Percentiles rank a stretch among this genome's conserved stretches.
phyloP scores from a whole-genome alignment of 306 rosid species.

The Betula pendula region DNA sequence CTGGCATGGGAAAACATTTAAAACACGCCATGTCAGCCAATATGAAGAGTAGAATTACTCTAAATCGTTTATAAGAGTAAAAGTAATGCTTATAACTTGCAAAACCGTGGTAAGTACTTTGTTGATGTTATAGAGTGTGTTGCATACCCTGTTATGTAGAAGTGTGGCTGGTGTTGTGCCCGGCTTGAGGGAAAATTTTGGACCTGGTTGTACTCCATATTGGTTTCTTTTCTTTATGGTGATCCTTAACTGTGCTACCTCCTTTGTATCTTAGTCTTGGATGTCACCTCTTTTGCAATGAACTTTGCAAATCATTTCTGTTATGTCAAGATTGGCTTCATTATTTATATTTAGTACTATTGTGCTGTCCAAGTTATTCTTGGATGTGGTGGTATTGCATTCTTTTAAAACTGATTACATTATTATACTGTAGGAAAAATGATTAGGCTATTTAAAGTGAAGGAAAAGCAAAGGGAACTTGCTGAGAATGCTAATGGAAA shows the following conservation, averaged over 20 bases:
- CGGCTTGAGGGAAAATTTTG: background rate
- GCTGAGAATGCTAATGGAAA: slow-evolving; percentile 53
- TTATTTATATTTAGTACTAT: background rate
- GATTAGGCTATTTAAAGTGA: slow-evolving; percentile 60
- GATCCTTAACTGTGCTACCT: background rate
- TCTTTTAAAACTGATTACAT: slow-evolving; percentile 4
- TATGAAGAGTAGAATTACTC: no score
- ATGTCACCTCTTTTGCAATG: background rate
- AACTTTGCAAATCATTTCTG: background rate
- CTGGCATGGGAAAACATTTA: no score
- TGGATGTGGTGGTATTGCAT: background rate
- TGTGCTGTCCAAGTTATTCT: background rate
- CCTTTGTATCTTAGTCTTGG: slow-evolving; percentile 1
- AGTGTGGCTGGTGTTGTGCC: background rate
- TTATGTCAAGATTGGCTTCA: background rate
- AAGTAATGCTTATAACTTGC: background rate
- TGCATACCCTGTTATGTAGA: background rate
- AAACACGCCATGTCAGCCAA: no score
- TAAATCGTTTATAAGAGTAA: background rate
- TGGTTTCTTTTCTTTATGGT: background rate
- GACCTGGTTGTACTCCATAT: background rate
- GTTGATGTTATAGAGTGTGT: background rate
- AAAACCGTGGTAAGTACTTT: background rate
- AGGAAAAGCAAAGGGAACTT: slow-evolving; percentile 58
- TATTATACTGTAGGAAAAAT: slow-evolving; percentile 40